Base-by-base conservation (phyloP, 1,284 basidiomycete species). In the Trichosporon sp. region DNA sequence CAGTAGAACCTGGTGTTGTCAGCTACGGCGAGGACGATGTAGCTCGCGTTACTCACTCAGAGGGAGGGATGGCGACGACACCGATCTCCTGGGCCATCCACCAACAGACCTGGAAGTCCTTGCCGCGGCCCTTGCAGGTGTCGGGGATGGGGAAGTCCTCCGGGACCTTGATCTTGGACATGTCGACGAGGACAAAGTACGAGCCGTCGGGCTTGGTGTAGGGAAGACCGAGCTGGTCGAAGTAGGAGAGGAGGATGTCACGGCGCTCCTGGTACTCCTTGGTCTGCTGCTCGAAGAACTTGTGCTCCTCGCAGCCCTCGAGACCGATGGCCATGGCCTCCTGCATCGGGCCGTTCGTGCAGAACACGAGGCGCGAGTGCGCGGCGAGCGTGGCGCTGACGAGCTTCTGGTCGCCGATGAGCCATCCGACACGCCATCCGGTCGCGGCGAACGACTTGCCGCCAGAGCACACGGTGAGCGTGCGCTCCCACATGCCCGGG, bases 401-500 rank as follows among this genome's bases (percentile, higher is more conserved):
- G 75, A 99, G 91, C 47, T 89, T 89, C 25, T 88, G 80, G 4
- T 94, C 92, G 6, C 92, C 97, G 73, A 99, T 90, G 13, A 95
- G 87, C 95, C 95, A 99, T 76, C 82, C 97, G 27, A 99, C 89
- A 68, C 97, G 90, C 96, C 96, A 99, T 27, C 97, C 97, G 1
- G 97, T 99, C 8, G 93, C 93, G 18, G 96, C 92, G 81, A 99
- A 99, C n/a, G 93, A 90, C 86, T 95, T 91, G 73, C 91, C 92
- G 12, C 89, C 92, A 9, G 90, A 92, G 29, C 90, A 88, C 56
- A 93, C 89, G 1, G 92, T 93, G 66, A 94, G 86, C 0, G 92
- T 94, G 51, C 92, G 90, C 74, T 98, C 93, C 95, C 95, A 99
- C 94, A 98, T 97, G n/a, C 93, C 92, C 9, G 93, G 94, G 32